Evolutionary conservation across 1,284 basidiomycete species (phyloP).

Genomic region (Sanghuangporus weigelae): DNA sequence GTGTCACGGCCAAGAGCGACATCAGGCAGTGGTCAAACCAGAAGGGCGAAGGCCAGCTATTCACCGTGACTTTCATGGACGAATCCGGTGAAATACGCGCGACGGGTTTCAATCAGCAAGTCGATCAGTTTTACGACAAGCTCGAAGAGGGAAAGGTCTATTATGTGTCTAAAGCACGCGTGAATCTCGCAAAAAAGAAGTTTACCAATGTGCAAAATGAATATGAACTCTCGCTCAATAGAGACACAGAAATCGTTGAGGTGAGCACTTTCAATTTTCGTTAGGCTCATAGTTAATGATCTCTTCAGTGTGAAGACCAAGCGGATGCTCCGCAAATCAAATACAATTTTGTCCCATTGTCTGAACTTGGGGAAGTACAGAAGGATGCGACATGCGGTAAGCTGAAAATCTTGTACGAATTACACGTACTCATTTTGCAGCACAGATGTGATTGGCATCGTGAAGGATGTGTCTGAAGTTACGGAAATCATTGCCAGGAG

Average conservation of each 20-base stretch:
- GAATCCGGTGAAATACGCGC: conserved; percentile 91
- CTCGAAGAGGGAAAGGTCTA: conserved; percentile 93
- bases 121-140: conserved; percentile 80
- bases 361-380: conserved; percentile 53
- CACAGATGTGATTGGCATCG: conserved; percentile 80
- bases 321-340: conserved; percentile 74
- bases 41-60: conserved; percentile 93
- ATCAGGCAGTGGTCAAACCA: conserved; percentile 88
- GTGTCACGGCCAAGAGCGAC: conserved; percentile 88
- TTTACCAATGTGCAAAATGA: conserved; percentile 91
- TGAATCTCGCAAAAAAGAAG: conserved; percentile 97
- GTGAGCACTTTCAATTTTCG: conserved; percentile 31
- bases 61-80: conserved; percentile 92
- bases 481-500: conserved; percentile 68
- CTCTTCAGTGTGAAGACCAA: conserved; percentile 67
- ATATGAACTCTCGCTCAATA: conserved; percentile 91
- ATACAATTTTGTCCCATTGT: conserved; percentile 77
- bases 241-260: conserved; percentile 79
- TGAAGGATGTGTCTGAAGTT: conserved; percentile 74
- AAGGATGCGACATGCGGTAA: conserved; percentile 80
- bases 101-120: conserved; percentile 88
- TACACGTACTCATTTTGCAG: conserved; percentile 21
- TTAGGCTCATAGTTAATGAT: conserved; percentile 17
- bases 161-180: conserved; percentile 84
- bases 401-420: conserved; percentile 24